A percentile compares a stretch with the other conserved stretches of the same genome.
These are phyloP conservation scores for Cyberlindnera maritima DNA, from an alignment of 805 yeast genomes.

Conservation along the genomic window DNA sequence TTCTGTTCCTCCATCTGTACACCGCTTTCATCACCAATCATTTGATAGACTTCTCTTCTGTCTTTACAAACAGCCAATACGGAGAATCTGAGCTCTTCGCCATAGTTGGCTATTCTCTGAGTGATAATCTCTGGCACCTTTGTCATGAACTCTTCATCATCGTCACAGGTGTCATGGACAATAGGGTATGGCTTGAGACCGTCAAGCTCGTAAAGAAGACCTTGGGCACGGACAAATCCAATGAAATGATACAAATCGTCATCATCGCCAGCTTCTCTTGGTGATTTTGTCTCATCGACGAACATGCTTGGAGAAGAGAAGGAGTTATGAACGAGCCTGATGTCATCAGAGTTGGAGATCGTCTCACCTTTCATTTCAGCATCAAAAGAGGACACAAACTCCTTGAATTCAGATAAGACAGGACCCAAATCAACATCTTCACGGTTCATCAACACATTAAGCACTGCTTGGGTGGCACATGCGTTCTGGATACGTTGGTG, in stretches of 20 bases:
- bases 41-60: slow-evolving; percentile 37
- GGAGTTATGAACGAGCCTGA: slow-evolving; percentile 58
- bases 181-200: slow-evolving; percentile 59
- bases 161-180: slow-evolving; percentile 43
- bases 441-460: slow-evolving; percentile 50
- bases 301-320: slow-evolving; percentile 55
- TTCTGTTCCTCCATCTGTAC: slow-evolving; percentile 41
- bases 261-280: slow-evolving; percentile 32
- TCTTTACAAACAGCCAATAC: slow-evolving; percentile 52
- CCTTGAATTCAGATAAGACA: slow-evolving; percentile 44
- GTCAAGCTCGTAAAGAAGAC: slow-evolving; percentile 56
- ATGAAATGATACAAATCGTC: slow-evolving; percentile 61
- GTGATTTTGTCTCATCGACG: slow-evolving; percentile 37
- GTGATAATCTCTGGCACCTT: slow-evolving; percentile 44
- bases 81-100: slow-evolving; percentile 53
- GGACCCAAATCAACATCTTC: slow-evolving; percentile 44
- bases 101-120: slow-evolving; percentile 45
- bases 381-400: slow-evolving; percentile 52
- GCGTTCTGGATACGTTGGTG: slow-evolving; percentile 64
- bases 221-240: slow-evolving; percentile 46
- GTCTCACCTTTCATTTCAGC: slow-evolving; percentile 59
- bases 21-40: slow-evolving; percentile 39
- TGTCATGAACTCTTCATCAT: slow-evolving; percentile 39
- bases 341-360: slow-evolving; percentile 53
- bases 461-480: slow-evolving; percentile 72